Base-by-base conservation (phyloP, 2,329 filamentous ascomycete species). In the Penicillium decumbens region DNA sequence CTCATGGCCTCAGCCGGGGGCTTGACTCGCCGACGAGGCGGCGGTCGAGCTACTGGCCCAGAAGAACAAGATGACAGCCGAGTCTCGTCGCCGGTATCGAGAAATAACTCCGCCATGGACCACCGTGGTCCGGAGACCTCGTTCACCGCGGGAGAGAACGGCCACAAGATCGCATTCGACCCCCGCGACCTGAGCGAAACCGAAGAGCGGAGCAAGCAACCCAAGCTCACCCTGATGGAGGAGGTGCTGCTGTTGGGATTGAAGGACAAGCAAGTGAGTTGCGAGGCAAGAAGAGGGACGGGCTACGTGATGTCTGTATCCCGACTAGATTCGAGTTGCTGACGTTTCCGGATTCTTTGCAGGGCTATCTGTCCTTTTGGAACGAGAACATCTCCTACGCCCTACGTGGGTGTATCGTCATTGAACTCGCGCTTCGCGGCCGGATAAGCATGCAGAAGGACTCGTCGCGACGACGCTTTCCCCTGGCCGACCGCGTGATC, bases 371-470 rank as follows among this genome's bases (percentile, higher is more conserved):
- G 56, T 97, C 92, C 27, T 98, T 98, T 75, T 98, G 93, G 93
- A 98, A 98, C 75, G 93, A 98, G 75, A 98, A 98, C 76, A 98
- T 98, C 67, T 96, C 91, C 53, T 98, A 98, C 72, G 93, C 93
- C 58, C 80, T 98, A 55, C 85, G 93, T 70, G 93, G 93, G 68
- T 98, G 93, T 75, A 98, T 98, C 70, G 93, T 98, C 61, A 89
- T 97, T 72, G 93, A 98, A 74, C 78, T 98, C 64, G 93, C 93
- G 56, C 95, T 98, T 75, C 82, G 93, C 58, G 93, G 93, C 67
- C 88, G 93, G 63, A 88, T 98, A 73, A 92, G 87, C 80, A 98
- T 98, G 93, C 89, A 97, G 72, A 96, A 95, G 73, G 93, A 97
- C 74, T 87, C 90, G 43, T 87, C 88, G 60, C 82, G 93, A 73